These are phyloP conservation scores for Opeltia flavorubescens DNA, from an alignment of 495 filamentous ascomycete species.

Conservation along the genomic window DNA sequence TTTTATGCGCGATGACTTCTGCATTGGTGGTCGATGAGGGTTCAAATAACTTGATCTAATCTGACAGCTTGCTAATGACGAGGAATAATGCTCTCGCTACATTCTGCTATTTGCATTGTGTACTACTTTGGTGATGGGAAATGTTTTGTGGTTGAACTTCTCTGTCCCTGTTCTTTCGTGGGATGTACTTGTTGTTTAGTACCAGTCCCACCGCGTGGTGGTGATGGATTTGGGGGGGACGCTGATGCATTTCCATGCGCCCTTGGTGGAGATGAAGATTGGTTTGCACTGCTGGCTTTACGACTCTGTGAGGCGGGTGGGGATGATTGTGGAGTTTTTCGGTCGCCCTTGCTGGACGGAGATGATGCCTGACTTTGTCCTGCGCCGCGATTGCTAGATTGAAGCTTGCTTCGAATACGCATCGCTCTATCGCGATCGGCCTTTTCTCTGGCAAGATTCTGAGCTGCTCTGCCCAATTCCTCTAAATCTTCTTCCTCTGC, in stretches of 20 bases:
- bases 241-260: background rate
- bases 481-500: too few species aligned
- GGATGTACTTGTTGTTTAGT: background rate
- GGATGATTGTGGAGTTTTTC: too few species aligned
- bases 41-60: constrained; percentile 46
- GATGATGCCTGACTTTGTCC: too few species aligned
- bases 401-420: too few species aligned
- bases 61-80: constrained; percentile 22
- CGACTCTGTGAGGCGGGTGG: too few species aligned
- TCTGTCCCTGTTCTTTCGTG: background rate
- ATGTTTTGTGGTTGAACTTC: background rate
- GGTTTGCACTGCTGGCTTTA: too few species aligned
- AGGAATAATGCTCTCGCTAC: background rate
- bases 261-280: too few species aligned
- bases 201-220: background rate
- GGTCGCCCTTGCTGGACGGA: too few species aligned
- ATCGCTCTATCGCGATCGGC: too few species aligned
- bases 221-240: background rate
- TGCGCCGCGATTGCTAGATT: too few species aligned
- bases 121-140: background rate
- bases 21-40: constrained; percentile 25
- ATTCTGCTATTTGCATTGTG: background rate
- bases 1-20: background rate
- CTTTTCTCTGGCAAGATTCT: too few species aligned
- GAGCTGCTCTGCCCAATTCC: too few species aligned